These are phyloP conservation scores for Mortierella sp. DNA, from an alignment of 371 early-diverging fungal genomes.

Conservation along the genomic window DNA sequence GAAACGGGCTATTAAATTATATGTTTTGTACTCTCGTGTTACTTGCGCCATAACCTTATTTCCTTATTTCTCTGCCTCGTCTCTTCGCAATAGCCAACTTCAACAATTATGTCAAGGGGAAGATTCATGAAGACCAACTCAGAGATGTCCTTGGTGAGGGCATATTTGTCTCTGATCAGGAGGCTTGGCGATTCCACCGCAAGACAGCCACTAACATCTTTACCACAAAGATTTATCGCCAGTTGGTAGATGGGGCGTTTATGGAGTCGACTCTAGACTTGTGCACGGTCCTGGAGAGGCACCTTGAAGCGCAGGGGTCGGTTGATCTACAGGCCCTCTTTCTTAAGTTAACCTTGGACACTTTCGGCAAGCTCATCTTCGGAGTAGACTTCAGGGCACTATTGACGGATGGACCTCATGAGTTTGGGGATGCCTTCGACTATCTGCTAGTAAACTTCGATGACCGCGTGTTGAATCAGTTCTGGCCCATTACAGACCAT, in stretches of 20 bases:
- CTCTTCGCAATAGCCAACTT: slow-evolving; percentile 33
- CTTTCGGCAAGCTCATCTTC: slow-evolving; percentile 45
- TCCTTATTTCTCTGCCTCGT: too few relatives aligned
- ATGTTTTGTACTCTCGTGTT: too few relatives aligned
- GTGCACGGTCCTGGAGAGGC: slow-evolving; percentile 21
- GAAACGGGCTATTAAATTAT: too few relatives aligned
- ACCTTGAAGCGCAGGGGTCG: slow-evolving; percentile 1
- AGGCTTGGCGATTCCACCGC: slow-evolving; percentile 69
- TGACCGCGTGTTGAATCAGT: slow-evolving; percentile 24
- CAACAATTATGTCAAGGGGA: slow-evolving; percentile 65
- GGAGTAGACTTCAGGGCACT: slow-evolving; percentile 35
- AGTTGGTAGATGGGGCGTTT: slow-evolving; percentile 53
- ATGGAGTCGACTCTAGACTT: slow-evolving; percentile 15
- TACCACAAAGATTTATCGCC: slow-evolving; percentile 76
- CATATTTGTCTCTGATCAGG: slow-evolving; percentile 72
- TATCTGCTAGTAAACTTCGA: slow-evolving; percentile 34
- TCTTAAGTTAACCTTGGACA: slow-evolving; percentile 36
- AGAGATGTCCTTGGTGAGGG: slow-evolving; percentile 71
- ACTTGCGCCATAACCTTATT: too few relatives aligned
- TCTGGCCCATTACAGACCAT: slow-evolving; percentile 39
- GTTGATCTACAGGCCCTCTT: slow-evolving; percentile 35
- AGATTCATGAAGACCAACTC: slow-evolving; percentile 47
- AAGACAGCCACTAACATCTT: slow-evolving; percentile 77
- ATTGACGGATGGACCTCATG: slow-evolving; percentile 26
- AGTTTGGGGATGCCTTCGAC: slow-evolving; percentile 52